Percentiles rank a stretch among this genome's conserved stretches.
These are phyloP conservation scores for Aspergillus glaucus DNA, from an alignment of 2,329 filamentous ascomycete genomes.

Conservation along the genomic window DNA sequence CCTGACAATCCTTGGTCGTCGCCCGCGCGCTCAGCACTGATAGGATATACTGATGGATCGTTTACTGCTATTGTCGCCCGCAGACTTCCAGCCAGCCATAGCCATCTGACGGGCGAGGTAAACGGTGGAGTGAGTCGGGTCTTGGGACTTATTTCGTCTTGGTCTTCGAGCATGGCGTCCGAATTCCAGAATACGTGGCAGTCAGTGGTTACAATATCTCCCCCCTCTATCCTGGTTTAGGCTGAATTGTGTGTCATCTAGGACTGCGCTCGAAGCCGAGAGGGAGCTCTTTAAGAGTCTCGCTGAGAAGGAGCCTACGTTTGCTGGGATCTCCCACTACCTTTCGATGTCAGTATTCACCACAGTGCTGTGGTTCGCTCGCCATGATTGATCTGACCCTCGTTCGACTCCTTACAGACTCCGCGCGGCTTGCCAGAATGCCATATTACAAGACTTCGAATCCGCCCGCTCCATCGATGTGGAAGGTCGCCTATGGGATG, in stretches of 20 bases:
- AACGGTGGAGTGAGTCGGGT: conserved; percentile 45
- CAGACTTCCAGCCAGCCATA: conserved; percentile 48
- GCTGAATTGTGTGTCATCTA: conserved; percentile 15
- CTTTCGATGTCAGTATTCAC: conserved; percentile 31
- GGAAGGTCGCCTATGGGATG: conserved; percentile 70
- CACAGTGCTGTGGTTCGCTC: conserved; percentile 1
- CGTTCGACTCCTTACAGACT: conserved; percentile 44
- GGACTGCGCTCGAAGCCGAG: conserved; percentile 41
- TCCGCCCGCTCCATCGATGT: conserved; percentile 50
- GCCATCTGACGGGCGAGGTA: conserved; percentile 52
- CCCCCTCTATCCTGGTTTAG: not conserved
- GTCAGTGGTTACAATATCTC: conserved; percentile 34
- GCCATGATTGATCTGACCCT: conserved; percentile 2
- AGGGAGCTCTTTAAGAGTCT: conserved; percentile 44
- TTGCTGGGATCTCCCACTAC: conserved; percentile 45
- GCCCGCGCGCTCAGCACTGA: not conserved
- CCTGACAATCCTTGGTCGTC: not conserved
- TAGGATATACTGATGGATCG: conserved; percentile 47
- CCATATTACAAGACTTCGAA: conserved; percentile 61
- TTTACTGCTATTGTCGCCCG: conserved; percentile 42
- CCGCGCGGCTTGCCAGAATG: conserved; percentile 64
- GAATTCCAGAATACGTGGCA: conserved; percentile 47
- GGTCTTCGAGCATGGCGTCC: conserved; percentile 36
- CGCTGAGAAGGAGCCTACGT: conserved; percentile 44
- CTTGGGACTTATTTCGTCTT: conserved; percentile 6